Conservation (phyloP, 805 yeast species). For the Jamesozyma hellenica region DNA sequence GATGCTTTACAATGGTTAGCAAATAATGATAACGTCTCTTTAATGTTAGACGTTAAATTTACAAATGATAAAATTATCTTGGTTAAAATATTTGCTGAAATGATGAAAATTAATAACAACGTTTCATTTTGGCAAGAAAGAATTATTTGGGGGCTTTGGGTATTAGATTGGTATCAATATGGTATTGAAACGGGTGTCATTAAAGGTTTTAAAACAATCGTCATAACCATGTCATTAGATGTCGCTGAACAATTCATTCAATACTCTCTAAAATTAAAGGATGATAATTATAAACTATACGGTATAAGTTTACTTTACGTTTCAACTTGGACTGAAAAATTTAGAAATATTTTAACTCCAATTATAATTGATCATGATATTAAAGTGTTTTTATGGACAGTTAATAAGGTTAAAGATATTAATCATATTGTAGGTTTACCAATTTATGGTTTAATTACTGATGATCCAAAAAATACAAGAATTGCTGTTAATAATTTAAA, state of each 20-base stretch:
- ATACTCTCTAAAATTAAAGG: conserved; percentile 31
- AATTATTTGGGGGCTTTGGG: conserved; percentile 47
- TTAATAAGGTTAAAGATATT: conserved; percentile 32
- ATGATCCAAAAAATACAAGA: conserved; percentile 20
- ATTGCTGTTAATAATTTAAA: conserved; percentile 4
- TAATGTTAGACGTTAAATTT: conserved; percentile 46
- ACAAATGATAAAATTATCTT: conserved; percentile 37
- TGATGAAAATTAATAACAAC: conserved; percentile 33
- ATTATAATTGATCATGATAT: conserved; percentile 26
- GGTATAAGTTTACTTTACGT: conserved; percentile 44
- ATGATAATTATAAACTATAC: conserved; percentile 39
- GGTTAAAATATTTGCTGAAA: conserved; percentile 30
- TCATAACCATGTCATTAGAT: conserved; percentile 29
- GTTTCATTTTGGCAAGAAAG: conserved; percentile 35
- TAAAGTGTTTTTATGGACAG: conserved; percentile 43
- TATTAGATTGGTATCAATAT: conserved; percentile 35
- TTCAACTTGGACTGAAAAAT: conserved; percentile 38
- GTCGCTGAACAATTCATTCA: conserved; percentile 26
- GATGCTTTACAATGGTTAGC: conserved; percentile 35
- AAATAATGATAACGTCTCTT: conserved; percentile 25
- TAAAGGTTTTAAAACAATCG: conserved; percentile 29
- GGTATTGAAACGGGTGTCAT: conserved; percentile 34
- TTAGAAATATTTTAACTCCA: conserved; percentile 21
- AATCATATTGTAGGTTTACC: conserved; percentile 22
- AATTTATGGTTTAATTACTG: conserved; percentile 26